Conservation (phyloP, 1,139 yeast species). For the Debaryomyces sp. region DNA sequence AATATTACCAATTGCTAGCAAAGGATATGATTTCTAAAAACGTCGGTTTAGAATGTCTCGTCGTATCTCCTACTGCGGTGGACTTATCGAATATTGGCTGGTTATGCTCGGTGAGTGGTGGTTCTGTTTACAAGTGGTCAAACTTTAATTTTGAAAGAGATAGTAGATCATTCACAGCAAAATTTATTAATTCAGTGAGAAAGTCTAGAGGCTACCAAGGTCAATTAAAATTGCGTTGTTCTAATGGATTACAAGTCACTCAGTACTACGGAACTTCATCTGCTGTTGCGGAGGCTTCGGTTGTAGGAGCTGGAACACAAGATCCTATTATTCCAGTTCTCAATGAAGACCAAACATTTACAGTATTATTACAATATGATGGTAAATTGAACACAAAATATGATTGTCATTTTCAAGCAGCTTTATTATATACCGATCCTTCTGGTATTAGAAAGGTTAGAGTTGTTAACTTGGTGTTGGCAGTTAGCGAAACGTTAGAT, state of each 20-base stretch:
- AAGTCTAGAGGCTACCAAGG: conserved; percentile 73
- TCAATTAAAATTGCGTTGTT: conserved; percentile 81
- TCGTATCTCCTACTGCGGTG: conserved; percentile 64
- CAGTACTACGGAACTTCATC: conserved; percentile 66
- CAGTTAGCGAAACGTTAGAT: conserved; percentile 73
- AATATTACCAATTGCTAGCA: conserved; percentile 63
- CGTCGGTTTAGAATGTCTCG: conserved; percentile 77
- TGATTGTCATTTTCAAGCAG: conserved; percentile 92
- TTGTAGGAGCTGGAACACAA: conserved; percentile 36
- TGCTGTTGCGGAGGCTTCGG: conserved; percentile 28
- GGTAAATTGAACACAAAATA: conserved; percentile 70
- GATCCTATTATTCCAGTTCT: conserved; percentile 79
- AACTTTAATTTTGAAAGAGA: conserved; percentile 73
- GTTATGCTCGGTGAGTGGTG: conserved; percentile 73
- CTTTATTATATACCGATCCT: conserved; percentile 77
- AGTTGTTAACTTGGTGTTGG: conserved; percentile 78
- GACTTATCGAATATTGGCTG: conserved; percentile 77
- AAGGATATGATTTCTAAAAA: conserved; percentile 58
- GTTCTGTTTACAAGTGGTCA: conserved; percentile 65
- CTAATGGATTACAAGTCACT: conserved; percentile 85
- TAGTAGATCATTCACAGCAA: conserved; percentile 64
- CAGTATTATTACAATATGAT: conserved; percentile 75
- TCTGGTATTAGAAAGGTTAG: conserved; percentile 82
- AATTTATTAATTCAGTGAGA: conserved; percentile 52
- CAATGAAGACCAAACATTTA: conserved; percentile 65